Base-by-base conservation (phyloP, 1,139 yeast genomes). In the Blastobotrys arbuscula region DNA sequence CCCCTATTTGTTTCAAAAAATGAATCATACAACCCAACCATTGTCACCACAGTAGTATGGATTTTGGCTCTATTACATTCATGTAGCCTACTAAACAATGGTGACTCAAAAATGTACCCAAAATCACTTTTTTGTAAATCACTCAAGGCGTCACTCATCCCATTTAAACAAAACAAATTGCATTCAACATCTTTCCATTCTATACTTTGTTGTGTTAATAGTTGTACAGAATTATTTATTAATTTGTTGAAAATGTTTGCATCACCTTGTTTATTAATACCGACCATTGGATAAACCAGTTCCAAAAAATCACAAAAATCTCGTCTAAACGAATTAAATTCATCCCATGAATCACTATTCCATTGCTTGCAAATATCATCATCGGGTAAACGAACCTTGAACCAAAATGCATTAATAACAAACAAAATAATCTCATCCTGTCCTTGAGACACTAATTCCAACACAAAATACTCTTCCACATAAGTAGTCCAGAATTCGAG, bases 401-500 rank as follows among this genome's bases (percentile, higher is more conserved):
- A 62, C 84, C 90, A 86, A 62, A 83, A 85, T 0, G 78, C 69
- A 18, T 67, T 67, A 28, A 84, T 72, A 3, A 84, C 72, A 2
- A 19, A 2, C 42, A 69, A 65, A 23, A 65, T 62, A 52, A 82
- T 72, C 1, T 79, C 57, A 1, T 60, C 61, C 30, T 77, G 65
- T 36, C 68, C 68, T 7, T 50, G 41, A 39, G 73, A 70, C 7
- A 49, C 15, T 62, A 61, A 44, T 7, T 40, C 43, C 74, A 49
- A 79, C 55, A 78, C 83, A 18, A 75, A 68, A 50, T 76, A 78
- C 1, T 78, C 74, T 53, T 85, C 94, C 9, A 83, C 79, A 47
- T 84, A 72, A 50, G 81, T 83, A 48, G 78, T 77, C 97, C 97
- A 92, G 60, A 89, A 87, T 47, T 81, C 81, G 4, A 86, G 71